A percentile compares a stretch with the other conserved stretches of the same genome.
Evolutionary conservation across 768 basidiomycete species (phyloP).

Genomic region (Sporobolomyces pararoseus): DNA sequence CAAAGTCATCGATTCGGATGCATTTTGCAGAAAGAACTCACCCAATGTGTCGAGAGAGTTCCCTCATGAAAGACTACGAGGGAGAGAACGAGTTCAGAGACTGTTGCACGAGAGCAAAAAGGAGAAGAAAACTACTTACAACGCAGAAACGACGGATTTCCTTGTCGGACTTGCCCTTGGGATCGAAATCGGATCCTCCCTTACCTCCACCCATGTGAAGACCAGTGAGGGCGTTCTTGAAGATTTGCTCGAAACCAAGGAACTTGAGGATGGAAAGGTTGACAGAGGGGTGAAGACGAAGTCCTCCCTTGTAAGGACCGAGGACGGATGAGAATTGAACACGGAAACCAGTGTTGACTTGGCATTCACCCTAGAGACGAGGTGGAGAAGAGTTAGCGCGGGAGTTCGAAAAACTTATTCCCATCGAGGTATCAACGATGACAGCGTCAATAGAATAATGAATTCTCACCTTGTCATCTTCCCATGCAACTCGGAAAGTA

Average conservation of each 20-base stretch:
- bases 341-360: conserved; percentile 70
- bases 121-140: conserved; percentile 44
- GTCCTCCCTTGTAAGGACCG: conserved; percentile 63
- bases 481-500: conserved; percentile 68
- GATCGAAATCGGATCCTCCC: conserved; percentile 75
- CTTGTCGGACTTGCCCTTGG: conserved; percentile 71
- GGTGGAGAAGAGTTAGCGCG: not conserved
- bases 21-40: not conserved
- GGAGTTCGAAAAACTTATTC: not conserved
- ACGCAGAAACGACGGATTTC: conserved; percentile 70
- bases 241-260: conserved; percentile 72
- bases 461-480: conserved; percentile 56
- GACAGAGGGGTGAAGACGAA: conserved; percentile 72
- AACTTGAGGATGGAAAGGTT: conserved; percentile 79
- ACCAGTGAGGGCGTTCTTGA: conserved; percentile 75
- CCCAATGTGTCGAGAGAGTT: conserved; percentile 65
- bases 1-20: not conserved
- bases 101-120: not conserved
- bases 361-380: conserved; percentile 54
- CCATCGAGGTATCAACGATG: not conserved
- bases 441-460: too few relatives aligned
- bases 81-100: not conserved
- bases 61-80: conserved; percentile 63
- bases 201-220: conserved; percentile 75
- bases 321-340: conserved; percentile 63